Percentiles rank a stretch among this genome's conserved stretches.
Conservation (phyloP, 1,284 basidiomycete species). For the Gymnopus androsaceus region DNA sequence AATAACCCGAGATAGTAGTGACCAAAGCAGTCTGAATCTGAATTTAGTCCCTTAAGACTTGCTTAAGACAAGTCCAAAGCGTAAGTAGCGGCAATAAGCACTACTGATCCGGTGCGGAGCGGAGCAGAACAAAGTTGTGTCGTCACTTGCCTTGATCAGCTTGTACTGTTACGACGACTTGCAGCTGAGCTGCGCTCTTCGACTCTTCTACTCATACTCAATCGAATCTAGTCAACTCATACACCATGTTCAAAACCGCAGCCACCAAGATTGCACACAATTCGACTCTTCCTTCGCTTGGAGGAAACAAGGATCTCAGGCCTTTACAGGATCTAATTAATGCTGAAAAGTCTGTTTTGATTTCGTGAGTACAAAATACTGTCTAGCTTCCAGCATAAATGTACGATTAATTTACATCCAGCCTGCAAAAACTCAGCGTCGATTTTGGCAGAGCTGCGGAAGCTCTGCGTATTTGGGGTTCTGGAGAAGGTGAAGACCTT, state of each 20-base stretch:
- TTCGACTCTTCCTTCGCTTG: slow-evolving; percentile 74
- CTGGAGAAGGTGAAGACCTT: slow-evolving; percentile 87
- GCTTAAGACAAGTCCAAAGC: too few relatives aligned
- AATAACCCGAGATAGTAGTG: too few relatives aligned
- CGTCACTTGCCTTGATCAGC: neutral
- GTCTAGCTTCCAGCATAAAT: neutral
- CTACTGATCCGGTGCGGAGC: too few relatives aligned
- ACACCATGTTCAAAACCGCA: slow-evolving; percentile 70
- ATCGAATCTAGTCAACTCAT: too few relatives aligned
- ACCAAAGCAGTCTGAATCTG: too few relatives aligned
- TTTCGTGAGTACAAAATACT: slow-evolving; percentile 52
- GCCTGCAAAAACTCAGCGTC: slow-evolving; percentile 63
- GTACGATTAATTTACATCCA: slow-evolving; percentile 5
- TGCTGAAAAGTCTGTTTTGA: slow-evolving; percentile 82
- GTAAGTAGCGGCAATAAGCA: too few relatives aligned
- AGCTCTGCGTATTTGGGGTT: slow-evolving; percentile 77
- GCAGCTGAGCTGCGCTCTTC: too few relatives aligned
- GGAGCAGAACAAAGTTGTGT: too few relatives aligned
- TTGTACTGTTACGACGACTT: neutral
- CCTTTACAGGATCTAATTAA: slow-evolving; percentile 88
- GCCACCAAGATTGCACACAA: slow-evolving; percentile 84
- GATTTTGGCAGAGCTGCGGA: slow-evolving; percentile 78
- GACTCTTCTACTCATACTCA: too few relatives aligned
- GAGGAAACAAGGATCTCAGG: slow-evolving; percentile 81
- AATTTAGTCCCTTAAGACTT: too few relatives aligned